Percentiles rank a stretch among this genome's conserved stretches.
These are phyloP conservation scores for Coemansia sp. DNA, from an alignment of 192 early-diverging fungal genomes.

Conservation along the genomic window DNA sequence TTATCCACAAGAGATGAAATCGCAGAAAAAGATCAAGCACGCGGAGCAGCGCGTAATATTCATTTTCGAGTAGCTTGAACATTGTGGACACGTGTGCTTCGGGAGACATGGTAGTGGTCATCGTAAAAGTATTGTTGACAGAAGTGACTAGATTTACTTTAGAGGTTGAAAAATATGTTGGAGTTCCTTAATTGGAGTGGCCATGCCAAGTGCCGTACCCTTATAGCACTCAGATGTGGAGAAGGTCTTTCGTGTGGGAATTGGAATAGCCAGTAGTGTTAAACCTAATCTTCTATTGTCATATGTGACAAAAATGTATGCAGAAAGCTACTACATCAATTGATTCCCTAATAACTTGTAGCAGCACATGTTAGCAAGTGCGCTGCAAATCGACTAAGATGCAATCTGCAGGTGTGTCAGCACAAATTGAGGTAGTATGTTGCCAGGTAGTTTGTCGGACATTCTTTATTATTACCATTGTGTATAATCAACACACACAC, in stretches of 20 bases:
- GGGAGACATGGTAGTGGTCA: background rate
- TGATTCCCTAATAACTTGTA: background rate
- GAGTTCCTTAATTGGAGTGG: background rate
- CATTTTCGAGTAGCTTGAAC: slow-evolving; percentile 37
- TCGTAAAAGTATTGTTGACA: background rate
- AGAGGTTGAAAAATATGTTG: background rate
- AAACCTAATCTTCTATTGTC: background rate
- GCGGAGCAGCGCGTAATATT: too few relatives aligned
- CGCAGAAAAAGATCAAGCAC: too few relatives aligned
- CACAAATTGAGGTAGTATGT: background rate
- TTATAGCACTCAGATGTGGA: background rate
- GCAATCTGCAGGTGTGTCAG: background rate
- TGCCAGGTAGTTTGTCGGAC: background rate
- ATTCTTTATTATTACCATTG: background rate
- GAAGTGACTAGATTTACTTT: background rate
- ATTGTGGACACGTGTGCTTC: slow-evolving; percentile 27
- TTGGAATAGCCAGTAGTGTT: background rate
- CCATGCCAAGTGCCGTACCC: background rate
- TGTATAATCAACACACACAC: background rate
- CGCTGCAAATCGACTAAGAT: too few relatives aligned
- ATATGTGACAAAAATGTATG: background rate
- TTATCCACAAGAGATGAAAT: too few relatives aligned
- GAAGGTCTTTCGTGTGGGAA: too few relatives aligned
- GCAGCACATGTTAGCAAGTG: too few relatives aligned
- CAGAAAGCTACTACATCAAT: background rate